Conservation (phyloP, 176 grass and related monocot species). For the Chrysopogon serrulatus region DNA sequence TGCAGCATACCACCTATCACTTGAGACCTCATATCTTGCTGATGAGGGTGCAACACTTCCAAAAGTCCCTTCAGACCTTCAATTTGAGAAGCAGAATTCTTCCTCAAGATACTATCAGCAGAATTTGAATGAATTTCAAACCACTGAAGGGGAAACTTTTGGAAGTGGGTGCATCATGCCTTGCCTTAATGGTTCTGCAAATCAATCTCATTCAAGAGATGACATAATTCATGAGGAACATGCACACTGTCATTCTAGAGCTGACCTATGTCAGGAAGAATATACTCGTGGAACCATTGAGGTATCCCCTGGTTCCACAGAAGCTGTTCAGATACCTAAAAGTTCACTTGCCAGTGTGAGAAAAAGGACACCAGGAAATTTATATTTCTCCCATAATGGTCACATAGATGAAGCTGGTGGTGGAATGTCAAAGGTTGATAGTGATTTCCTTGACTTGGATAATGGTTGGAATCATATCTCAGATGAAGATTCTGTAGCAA, state of each 20-base stretch:
- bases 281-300: conserved; percentile 15
- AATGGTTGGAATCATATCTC: conserved; percentile 50
- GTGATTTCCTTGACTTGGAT: conserved; percentile 21
- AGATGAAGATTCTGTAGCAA: conserved; percentile 54
- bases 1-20: conserved; percentile 93
- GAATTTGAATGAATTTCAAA: conserved; percentile 21
- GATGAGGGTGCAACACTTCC: conserved; percentile 88
- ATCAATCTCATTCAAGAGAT: conserved; percentile 22
- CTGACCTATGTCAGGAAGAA: conserved; percentile 33
- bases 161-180: conserved; percentile 32
- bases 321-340: conserved; percentile 10
- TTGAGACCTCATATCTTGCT: conserved; percentile 90
- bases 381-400: not conserved
- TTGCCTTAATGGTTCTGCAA: conserved; percentile 18
- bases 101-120: conserved; percentile 12
- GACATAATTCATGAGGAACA: conserved; percentile 26
- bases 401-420: conserved; percentile 11
- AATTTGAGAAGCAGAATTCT: conserved; percentile 33
- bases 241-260: conserved; percentile 6
- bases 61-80: conserved; percentile 42
- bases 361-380: conserved; percentile 2
- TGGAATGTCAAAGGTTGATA: conserved; percentile 35
- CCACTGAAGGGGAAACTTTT: conserved; percentile 25
- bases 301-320: not conserved
- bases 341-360: conserved; percentile 1